Evolutionary conservation across 305 asterid species (phyloP).

Genomic region (Ajuga reptans): DNA sequence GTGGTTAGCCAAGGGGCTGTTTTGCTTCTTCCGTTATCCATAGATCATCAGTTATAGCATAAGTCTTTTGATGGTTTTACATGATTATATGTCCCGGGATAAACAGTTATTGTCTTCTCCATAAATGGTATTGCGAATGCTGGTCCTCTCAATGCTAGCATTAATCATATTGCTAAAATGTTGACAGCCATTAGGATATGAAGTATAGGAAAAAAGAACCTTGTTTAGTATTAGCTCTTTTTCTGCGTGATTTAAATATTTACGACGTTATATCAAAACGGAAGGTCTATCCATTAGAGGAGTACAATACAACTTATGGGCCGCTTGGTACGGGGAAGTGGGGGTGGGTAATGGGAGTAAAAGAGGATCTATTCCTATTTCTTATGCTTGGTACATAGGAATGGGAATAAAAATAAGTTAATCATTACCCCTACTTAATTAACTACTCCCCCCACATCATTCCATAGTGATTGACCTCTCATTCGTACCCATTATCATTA

Average conservation of each 20-base stretch:
- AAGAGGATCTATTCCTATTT: no score
- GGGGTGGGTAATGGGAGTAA: no score
- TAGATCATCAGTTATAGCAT: not conserved
- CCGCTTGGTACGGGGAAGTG: no score
- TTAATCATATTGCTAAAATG: not conserved
- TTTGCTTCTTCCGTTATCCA: not conserved
- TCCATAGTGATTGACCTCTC: no score
- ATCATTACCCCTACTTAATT: no score
- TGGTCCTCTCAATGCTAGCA: not conserved
- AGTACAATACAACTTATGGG: not conserved
- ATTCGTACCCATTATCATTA: no score
- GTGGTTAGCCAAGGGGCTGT: constrained; percentile 11
- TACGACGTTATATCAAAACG: not conserved
- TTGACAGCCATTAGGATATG: constrained; percentile 1
- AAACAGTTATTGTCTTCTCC: constrained; percentile 16
- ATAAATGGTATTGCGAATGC: not conserved
- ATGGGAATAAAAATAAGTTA: no score
- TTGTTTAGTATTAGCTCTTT: not conserved
- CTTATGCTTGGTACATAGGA: no score
- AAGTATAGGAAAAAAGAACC: constrained; percentile 12
- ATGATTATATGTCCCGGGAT: not conserved
- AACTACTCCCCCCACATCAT: no score
- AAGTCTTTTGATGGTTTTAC: constrained; percentile 7
- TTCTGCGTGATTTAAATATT: not conserved
- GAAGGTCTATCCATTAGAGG: not conserved